A percentile compares a stretch with the other conserved stretches of the same genome.
Conservation (phyloP, 345 rosid species). For the Syzygium grande region DNA sequence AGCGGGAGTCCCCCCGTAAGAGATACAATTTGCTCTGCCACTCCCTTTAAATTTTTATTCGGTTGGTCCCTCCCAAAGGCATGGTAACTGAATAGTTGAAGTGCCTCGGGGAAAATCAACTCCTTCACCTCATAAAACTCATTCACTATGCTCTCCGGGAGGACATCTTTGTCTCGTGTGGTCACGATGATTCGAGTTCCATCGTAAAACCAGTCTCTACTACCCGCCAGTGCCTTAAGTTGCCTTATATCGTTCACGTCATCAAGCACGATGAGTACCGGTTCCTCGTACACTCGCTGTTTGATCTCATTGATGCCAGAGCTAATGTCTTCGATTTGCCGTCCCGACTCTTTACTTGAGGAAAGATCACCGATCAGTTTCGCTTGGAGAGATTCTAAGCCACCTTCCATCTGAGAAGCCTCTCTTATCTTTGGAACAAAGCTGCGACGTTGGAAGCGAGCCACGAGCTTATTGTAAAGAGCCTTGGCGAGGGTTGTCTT, state of each 20-base stretch:
- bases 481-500: conserved; percentile 39
- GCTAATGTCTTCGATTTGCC: conserved; percentile 2
- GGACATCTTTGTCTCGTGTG: conserved; percentile 33
- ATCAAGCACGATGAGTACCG: conserved; percentile 44
- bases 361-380: conserved; percentile 21
- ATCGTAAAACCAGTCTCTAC: conserved; percentile 29
- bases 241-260: conserved; percentile 41
- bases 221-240: conserved; percentile 32
- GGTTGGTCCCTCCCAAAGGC: conserved; percentile 55
- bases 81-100: conserved; percentile 48
- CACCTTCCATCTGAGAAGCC: conserved; percentile 6
- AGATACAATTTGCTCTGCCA: conserved; percentile 35
- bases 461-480: conserved; percentile 21
- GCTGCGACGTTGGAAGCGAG: conserved; percentile 10
- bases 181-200: conserved; percentile 56
- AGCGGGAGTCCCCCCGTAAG: conserved; percentile 47
- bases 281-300: conserved; percentile 5
- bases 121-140: conserved; percentile 35
- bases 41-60: conserved; percentile 3
- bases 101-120: conserved; percentile 23
- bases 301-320: conserved; percentile 16
- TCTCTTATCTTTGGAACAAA: conserved; percentile 28
- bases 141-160: conserved; percentile 17
- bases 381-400: conserved; percentile 32
- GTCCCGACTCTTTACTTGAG: neutral